These are phyloP conservation scores for Takashimella koratensis DNA, from an alignment of 1,284 basidiomycete species.

Conservation along the genomic window DNA sequence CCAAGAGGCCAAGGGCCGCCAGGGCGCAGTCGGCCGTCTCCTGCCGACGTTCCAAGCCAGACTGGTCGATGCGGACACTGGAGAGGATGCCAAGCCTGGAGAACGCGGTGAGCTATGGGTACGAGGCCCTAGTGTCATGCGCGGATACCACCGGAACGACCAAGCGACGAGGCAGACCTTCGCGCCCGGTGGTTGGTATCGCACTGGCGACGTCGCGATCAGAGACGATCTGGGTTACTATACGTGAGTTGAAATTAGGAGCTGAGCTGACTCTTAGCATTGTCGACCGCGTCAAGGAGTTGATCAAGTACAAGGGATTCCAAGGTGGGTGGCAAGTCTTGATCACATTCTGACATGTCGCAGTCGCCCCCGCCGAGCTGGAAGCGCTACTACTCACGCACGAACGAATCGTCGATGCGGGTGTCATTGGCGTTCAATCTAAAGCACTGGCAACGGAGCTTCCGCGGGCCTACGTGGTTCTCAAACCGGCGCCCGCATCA, in stretches of 20 bases:
- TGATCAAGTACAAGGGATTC: constrained; percentile 68
- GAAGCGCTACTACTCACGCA: constrained; percentile 70
- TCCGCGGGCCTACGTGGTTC: constrained; percentile 52
- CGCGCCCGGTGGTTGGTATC: constrained; percentile 67
- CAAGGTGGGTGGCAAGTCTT: constrained; percentile 46
- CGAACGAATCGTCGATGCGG: constrained; percentile 64
- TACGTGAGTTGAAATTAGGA: constrained; percentile 56
- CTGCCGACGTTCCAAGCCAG: constrained; percentile 75
- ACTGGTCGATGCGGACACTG: constrained; percentile 54
- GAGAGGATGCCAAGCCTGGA: constrained; percentile 52
- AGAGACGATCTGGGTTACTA: constrained; percentile 60
- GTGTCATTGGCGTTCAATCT: constrained; percentile 65
- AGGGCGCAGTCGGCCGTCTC: constrained; percentile 67
- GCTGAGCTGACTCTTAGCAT: constrained; percentile 40
- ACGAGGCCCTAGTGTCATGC: constrained; percentile 73
- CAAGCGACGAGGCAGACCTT: constrained; percentile 64
- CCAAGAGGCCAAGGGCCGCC: constrained; percentile 34
- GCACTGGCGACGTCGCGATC: constrained; percentile 72
- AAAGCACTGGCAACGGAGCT: constrained; percentile 67
- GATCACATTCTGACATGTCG: constrained; percentile 20
- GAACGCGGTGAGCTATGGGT: constrained; percentile 76
- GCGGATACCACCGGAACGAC: constrained; percentile 63
- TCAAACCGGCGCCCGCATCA: not conserved
- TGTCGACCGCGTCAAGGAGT: constrained; percentile 62
- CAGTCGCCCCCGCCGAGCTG: constrained; percentile 78